phyloP scores from a whole-genome alignment of 1,139 yeast species.

The Candida sojae region DNA sequence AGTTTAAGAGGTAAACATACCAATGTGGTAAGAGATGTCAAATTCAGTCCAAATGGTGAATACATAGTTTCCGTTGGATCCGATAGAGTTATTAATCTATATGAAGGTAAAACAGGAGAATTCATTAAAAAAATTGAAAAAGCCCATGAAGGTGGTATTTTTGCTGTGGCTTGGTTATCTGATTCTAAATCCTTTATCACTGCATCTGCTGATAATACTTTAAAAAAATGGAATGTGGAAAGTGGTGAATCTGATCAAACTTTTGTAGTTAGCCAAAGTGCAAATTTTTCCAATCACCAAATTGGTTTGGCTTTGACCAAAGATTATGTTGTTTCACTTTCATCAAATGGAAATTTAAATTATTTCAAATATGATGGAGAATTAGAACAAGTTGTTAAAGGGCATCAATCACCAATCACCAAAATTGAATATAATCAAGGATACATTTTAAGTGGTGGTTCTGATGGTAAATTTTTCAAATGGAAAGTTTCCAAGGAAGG shows the following conservation, averaged over 20 bases:
- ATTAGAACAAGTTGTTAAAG: conserved; percentile 53
- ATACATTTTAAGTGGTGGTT: conserved; percentile 65
- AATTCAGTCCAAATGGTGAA: conserved; percentile 78
- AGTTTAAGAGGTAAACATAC: conserved; percentile 75
- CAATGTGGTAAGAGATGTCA: conserved; percentile 78
- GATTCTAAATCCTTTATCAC: conserved; percentile 69
- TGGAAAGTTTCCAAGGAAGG: conserved; percentile 51
- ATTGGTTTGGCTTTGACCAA: conserved; percentile 76
- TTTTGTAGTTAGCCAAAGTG: conserved; percentile 38
- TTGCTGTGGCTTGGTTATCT: conserved; percentile 70
- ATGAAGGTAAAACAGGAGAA: conserved; percentile 90
- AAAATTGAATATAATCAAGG: conserved; percentile 29
- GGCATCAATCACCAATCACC: conserved; percentile 85
- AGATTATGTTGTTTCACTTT: conserved; percentile 62
- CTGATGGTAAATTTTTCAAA: conserved; percentile 72
- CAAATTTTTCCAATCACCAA: conserved; percentile 61
- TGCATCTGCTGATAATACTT: conserved; percentile 78
- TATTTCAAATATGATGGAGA: conserved; percentile 45
- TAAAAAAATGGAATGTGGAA: conserved; percentile 62
- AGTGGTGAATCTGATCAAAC: conserved; percentile 23
- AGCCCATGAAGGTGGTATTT: conserved; percentile 79
- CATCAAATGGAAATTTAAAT: conserved; percentile 72
- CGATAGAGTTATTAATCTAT: conserved; percentile 74
- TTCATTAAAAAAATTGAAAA: conserved; percentile 52
- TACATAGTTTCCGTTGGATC: conserved; percentile 82